Base-by-base conservation (phyloP, 1,284 basidiomycete genomes). In the Apiotrichum brassicae region DNA sequence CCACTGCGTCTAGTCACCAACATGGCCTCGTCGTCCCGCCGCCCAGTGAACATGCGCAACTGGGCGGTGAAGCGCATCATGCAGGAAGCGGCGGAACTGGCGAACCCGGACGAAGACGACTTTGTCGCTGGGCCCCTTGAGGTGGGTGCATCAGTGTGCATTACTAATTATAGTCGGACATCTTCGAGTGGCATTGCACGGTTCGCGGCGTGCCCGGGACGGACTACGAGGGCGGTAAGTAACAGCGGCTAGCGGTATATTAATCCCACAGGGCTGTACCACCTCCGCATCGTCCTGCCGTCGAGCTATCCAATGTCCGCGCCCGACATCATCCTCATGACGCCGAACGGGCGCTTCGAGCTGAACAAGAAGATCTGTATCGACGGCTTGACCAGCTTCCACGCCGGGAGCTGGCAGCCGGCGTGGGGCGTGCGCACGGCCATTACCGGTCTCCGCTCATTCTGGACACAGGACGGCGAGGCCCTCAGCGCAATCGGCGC, bases 361-460 rank as follows among this genome's bases (percentile, higher is more conserved):
- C 78, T 92, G 41, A 90, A 93, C 68, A 92, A 90, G 56, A 95
- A 95, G 91, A 90, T 94, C 54, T 93, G 90, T 68, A 93, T 93
- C 63, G 72, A 75, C 46, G 92, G 89, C 63, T 86, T 93, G 66
- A 93, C 89, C 12, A 89, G 80, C 57, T 92, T 73, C 50, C 71
- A 73, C 51, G 65, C 69, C 20, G 70, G 68, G 3, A 63, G 61
- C 37, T 97, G 93, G 93, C 91, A 95, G 72, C 93, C 93, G 26
- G 91, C 93, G 13, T 97, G 93, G 93, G 93, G 93, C 49, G 87
- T 97, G 23, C 81, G 93, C 52, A 97, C 93, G 85, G 91, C 89
- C 20, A 91, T 95, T 57, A 81, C 92, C 47, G 93, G 89, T 18
- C 78, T 94, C 3, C 86, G 92, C 66, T 85, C 87, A 1, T 92